Conservation (phyloP, 192 early-diverging fungal genomes). For the Entomortierella lignicola region DNA sequence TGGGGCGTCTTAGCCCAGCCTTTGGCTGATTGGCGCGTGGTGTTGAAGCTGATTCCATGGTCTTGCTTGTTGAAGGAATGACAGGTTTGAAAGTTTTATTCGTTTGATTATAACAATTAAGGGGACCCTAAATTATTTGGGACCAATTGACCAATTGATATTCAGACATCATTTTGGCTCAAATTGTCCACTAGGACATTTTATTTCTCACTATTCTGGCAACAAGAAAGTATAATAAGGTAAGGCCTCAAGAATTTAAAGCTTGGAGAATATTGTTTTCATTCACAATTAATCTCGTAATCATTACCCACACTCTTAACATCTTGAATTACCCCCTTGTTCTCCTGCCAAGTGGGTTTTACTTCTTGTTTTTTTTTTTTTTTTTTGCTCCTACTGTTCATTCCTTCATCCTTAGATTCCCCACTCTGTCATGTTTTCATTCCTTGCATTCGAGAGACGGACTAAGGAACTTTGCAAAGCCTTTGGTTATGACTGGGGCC, state of each 20-base stretch:
- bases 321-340: neutral
- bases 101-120: too few relatives aligned
- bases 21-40: slow-evolving; percentile 5
- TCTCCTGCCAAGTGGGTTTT: neutral
- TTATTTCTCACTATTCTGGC: too few relatives aligned
- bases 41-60: slow-evolving; percentile 19
- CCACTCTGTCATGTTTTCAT: slow-evolving; percentile 13
- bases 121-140: too few relatives aligned
- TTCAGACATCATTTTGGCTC: too few relatives aligned
- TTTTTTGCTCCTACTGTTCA: neutral
- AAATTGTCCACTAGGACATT: too few relatives aligned
- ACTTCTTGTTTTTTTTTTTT: neutral
- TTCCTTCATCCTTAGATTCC: neutral
- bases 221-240: too few relatives aligned
- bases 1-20: slow-evolving; percentile 33
- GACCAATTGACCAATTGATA: too few relatives aligned
- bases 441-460: slow-evolving; percentile 14
- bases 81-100: too few relatives aligned
- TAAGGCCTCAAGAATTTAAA: too few relatives aligned
- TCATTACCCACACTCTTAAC: too few relatives aligned
- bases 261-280: too few relatives aligned
- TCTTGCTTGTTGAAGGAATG: neutral
- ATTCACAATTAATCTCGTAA: too few relatives aligned
- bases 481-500: slow-evolving; percentile 55
- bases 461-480: slow-evolving; percentile 37